Percentiles rank a stretch among this genome's conserved stretches.
These are phyloP conservation scores for Salix viminalis DNA, from an alignment of 345 rosid species.

Conservation along the genomic window DNA sequence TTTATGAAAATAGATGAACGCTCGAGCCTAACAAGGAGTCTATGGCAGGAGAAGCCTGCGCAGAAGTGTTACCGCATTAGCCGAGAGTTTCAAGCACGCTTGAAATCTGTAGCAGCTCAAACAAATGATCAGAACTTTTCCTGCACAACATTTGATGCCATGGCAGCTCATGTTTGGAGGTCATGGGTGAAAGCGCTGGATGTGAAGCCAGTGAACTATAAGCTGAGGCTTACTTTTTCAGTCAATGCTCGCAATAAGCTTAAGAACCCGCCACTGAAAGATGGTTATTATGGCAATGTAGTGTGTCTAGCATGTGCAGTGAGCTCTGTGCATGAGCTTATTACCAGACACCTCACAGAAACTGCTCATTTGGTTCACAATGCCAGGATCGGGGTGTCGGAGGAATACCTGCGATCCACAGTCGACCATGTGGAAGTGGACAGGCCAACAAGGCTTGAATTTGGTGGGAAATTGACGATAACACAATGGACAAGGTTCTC, in stretches of 20 bases:
- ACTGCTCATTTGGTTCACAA: slow-evolving; percentile 55
- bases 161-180: slow-evolving; percentile 91
- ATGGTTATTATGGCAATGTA: slow-evolving; percentile 77
- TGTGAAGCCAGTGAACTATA: slow-evolving; percentile 59
- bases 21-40: slow-evolving; percentile 52
- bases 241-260: slow-evolving; percentile 74
- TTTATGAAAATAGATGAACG: slow-evolving; percentile 66
- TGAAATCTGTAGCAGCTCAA: slow-evolving; percentile 54
- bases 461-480: slow-evolving; percentile 79
- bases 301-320: slow-evolving; percentile 77
- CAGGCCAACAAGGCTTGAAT: slow-evolving; percentile 74
- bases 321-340: slow-evolving; percentile 53
- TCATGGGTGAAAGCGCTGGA: slow-evolving; percentile 91
- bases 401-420: slow-evolving; percentile 69
- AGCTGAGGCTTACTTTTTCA: slow-evolving; percentile 78
- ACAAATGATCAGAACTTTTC: slow-evolving; percentile 23
- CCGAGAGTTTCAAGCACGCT: slow-evolving; percentile 54
- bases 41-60: slow-evolving; percentile 64
- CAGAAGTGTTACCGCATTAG: slow-evolving; percentile 74
- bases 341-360: slow-evolving; percentile 41
- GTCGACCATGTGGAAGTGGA: slow-evolving; percentile 62
- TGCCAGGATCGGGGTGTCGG: slow-evolving; percentile 58
- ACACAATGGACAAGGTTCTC: slow-evolving; percentile 92
- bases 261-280: slow-evolving; percentile 44
- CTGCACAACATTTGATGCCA: slow-evolving; percentile 71